Percentiles rank a stretch among this genome's conserved stretches.
Conservation (phyloP, 352 stramenopile genomes). For the Phytophthora brassicae region DNA sequence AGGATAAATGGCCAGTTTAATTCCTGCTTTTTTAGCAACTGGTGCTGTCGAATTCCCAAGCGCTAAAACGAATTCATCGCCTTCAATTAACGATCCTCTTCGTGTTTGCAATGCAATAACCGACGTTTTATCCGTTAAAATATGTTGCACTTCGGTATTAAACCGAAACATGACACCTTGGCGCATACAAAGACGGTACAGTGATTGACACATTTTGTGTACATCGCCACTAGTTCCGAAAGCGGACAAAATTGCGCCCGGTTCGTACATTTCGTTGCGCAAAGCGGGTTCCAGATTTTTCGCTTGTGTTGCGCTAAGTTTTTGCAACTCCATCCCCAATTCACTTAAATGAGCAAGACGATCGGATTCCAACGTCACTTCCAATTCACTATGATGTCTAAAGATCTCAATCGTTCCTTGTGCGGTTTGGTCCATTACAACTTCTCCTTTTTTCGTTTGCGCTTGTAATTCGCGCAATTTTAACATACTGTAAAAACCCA, state of each 20-base stretch:
- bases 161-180: slow-evolving; percentile 90
- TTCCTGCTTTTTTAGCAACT: slow-evolving; percentile 62
- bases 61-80: slow-evolving; percentile 84
- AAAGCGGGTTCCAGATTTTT: slow-evolving; percentile 71
- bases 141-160: slow-evolving; percentile 79
- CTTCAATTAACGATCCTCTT: slow-evolving; percentile 83
- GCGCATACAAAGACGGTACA: slow-evolving; percentile 76
- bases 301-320: slow-evolving; percentile 55
- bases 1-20: slow-evolving; percentile 83
- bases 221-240: slow-evolving; percentile 87
- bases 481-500: slow-evolving; percentile 88
- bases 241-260: slow-evolving; percentile 73
- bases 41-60: slow-evolving; percentile 76
- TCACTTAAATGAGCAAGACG: slow-evolving; percentile 69
- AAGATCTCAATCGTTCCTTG: slow-evolving; percentile 87
- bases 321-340: slow-evolving; percentile 78
- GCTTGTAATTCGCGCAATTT: slow-evolving; percentile 80
- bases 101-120: slow-evolving; percentile 83
- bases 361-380: slow-evolving; percentile 76
- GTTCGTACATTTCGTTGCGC: slow-evolving; percentile 52
- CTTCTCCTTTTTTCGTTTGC: slow-evolving; percentile 72
- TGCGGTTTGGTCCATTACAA: slow-evolving; percentile 88
- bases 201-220: slow-evolving; percentile 87
- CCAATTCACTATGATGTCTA: slow-evolving; percentile 45
- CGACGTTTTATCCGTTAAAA: slow-evolving; percentile 72